Percentiles rank a stretch among this genome's conserved stretches.
These are phyloP conservation scores for Collariella sp. DNA, from an alignment of 495 filamentous ascomycete species.

Conservation along the genomic window DNA sequence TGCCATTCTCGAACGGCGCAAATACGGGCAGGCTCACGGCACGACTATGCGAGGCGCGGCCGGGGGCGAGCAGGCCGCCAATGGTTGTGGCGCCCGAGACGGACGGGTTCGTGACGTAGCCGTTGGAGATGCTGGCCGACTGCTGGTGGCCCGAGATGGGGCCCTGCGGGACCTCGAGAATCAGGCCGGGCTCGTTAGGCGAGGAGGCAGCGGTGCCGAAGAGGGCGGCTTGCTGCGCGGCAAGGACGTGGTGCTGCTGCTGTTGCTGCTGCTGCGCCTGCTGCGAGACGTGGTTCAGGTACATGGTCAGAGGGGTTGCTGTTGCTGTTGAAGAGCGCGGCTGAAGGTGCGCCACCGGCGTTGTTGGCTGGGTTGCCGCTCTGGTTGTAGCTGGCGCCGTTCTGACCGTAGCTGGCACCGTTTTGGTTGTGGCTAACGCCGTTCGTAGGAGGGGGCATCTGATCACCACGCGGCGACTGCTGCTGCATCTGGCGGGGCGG, in stretches of 20 bases:
- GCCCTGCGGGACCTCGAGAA: conserved; percentile 48
- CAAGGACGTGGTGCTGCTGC: conserved; percentile 54
- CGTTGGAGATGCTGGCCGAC: conserved; percentile 53
- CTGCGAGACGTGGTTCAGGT: conserved; percentile 75
- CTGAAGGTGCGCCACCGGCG: conserved; percentile 30
- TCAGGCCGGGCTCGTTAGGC: conserved; percentile 40
- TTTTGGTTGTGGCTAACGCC: too few species aligned
- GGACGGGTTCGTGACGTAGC: conserved; percentile 43
- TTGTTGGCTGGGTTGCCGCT: conserved; percentile 46
- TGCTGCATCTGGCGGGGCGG: conserved; percentile 77
- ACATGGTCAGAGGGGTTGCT: conserved; percentile 94
- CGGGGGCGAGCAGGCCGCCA: conserved; percentile 67
- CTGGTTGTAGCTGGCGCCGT: conserved; percentile 27
- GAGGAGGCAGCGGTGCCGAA: conserved; percentile 51
- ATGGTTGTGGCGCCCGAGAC: conserved; percentile 56
- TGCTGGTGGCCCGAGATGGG: conserved; percentile 51
- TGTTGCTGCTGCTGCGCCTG: conserved; percentile 71
- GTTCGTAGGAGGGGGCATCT: conserved; percentile 58
- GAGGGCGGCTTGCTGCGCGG: conserved; percentile 51
- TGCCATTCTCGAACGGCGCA: conserved; percentile 45
- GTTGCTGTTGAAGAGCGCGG: conserved; percentile 65
- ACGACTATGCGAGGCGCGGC: conserved; percentile 68
- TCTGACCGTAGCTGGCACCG: conserved; percentile 33
- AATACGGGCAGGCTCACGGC: conserved; percentile 74
- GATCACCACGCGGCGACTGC: conserved; percentile 40